These are phyloP conservation scores for Nakazawaea wyomingensis DNA, from an alignment of 805 yeast species.

Conservation along the genomic window DNA sequence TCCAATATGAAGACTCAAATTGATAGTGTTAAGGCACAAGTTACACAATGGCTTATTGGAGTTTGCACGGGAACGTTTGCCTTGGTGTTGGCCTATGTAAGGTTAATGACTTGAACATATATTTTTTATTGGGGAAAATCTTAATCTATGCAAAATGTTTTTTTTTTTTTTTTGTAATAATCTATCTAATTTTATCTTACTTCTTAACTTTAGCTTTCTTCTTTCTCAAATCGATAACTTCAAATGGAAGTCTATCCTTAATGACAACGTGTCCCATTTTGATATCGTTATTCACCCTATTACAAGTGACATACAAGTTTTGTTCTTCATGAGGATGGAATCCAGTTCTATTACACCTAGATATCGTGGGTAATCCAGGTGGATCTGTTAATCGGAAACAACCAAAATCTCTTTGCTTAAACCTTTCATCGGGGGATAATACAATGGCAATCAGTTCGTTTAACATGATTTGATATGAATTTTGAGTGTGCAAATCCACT, in stretches of 20 bases:
- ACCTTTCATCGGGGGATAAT: slow-evolving; percentile 46
- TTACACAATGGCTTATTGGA: slow-evolving; percentile 97
- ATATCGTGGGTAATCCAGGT: slow-evolving; percentile 52
- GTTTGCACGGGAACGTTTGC: slow-evolving; percentile 98
- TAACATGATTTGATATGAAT: slow-evolving; percentile 63
- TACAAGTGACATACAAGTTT: slow-evolving; percentile 44
- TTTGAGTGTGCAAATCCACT: slow-evolving; percentile 64
- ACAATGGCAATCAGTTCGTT: slow-evolving; percentile 68
- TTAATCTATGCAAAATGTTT: no score
- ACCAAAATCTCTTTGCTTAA: slow-evolving; percentile 41
- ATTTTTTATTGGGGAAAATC: no score
- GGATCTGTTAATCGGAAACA: slow-evolving; percentile 61
- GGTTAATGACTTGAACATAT: slow-evolving; percentile 69
- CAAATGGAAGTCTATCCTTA: slow-evolving; percentile 40
- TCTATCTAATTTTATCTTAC: neutral
- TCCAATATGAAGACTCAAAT: slow-evolving; percentile 93
- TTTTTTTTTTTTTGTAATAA: no score
- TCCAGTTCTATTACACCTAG: slow-evolving; percentile 42
- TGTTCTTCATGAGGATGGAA: slow-evolving; percentile 60
- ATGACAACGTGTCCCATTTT: slow-evolving; percentile 45
- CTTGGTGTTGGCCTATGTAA: slow-evolving; percentile 82
- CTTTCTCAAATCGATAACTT: slow-evolving; percentile 42
- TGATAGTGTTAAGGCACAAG: slow-evolving; percentile 92
- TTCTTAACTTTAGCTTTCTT: neutral
- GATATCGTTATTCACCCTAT: slow-evolving; percentile 23